Evolutionary conservation across 805 yeast species (phyloP).

Genomic region (Priceomyces haplophilus): DNA sequence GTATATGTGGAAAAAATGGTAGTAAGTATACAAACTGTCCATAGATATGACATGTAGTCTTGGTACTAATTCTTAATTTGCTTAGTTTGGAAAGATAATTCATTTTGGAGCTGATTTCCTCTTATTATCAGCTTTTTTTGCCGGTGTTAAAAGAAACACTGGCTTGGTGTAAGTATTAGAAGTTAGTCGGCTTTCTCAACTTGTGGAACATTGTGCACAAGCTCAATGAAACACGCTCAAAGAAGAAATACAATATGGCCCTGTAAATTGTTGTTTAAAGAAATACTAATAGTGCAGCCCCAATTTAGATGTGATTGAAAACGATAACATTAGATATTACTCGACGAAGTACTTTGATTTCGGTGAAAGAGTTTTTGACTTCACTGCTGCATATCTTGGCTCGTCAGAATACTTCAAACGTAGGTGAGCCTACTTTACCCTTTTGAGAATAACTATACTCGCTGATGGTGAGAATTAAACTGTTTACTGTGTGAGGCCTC

Average conservation of each 20-base stretch:
- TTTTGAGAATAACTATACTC: too few species aligned
- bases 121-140: constrained; percentile 61
- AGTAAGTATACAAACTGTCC: too few species aligned
- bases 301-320: constrained; percentile 45
- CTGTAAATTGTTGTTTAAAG: not conserved
- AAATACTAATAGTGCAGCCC: constrained; percentile 24
- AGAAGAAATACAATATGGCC: not conserved
- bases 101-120: constrained; percentile 61
- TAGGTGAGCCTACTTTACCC: constrained; percentile 40
- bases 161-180: constrained; percentile 44
- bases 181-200: not conserved
- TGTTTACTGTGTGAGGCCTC: too few species aligned
- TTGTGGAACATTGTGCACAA: not conserved
- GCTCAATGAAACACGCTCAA: not conserved
- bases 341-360: constrained; percentile 66
- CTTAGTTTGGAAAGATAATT: constrained; percentile 48
- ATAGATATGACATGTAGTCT: too few species aligned
- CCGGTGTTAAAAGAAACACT: constrained; percentile 70
- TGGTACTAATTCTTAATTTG: not conserved
- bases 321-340: constrained; percentile 47
- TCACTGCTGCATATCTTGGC: constrained; percentile 64
- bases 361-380: constrained; percentile 84
- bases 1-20: too few species aligned
- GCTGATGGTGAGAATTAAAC: too few species aligned
- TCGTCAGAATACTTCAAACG: constrained; percentile 73